phyloP scores from a whole-genome alignment of 202 grass and related monocot species.

The Dendrocalamus latiflorus region DNA sequence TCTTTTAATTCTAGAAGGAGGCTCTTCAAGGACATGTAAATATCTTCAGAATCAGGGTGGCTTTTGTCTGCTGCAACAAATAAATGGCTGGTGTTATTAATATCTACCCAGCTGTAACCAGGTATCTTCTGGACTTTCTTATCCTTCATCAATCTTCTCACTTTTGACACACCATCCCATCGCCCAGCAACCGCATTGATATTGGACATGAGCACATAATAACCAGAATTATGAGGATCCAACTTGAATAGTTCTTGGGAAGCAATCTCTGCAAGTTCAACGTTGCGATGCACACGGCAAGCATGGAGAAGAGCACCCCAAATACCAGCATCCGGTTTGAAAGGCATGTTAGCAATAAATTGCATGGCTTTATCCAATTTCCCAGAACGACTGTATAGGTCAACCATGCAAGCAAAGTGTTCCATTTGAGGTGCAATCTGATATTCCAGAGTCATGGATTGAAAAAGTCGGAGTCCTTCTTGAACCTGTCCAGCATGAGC shows the following conservation, averaged over 20 bases:
- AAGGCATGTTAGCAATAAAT: slow-evolving; percentile 62
- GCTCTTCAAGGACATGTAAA: slow-evolving; percentile 55
- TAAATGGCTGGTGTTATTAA: slow-evolving; percentile 60
- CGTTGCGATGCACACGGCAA: slow-evolving; percentile 57
- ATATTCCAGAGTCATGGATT: slow-evolving; percentile 50
- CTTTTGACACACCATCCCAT: slow-evolving; percentile 71
- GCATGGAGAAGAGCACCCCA: slow-evolving; percentile 83
- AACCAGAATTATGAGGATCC: slow-evolving; percentile 81
- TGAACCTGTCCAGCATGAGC: slow-evolving; percentile 67
- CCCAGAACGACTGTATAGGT: slow-evolving; percentile 71
- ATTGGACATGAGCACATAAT: slow-evolving; percentile 93
- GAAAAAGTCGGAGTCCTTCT: slow-evolving; percentile 61
- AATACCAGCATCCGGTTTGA: slow-evolving; percentile 75
- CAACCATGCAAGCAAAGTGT: slow-evolving; percentile 77
- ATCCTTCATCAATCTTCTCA: slow-evolving; percentile 84
- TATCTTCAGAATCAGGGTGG: slow-evolving; percentile 58
- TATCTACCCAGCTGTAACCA: slow-evolving; percentile 78
- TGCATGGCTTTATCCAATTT: slow-evolving; percentile 61
- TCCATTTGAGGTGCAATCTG: slow-evolving; percentile 62
- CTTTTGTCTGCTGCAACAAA: slow-evolving; percentile 75
- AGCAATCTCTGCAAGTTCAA: slow-evolving; percentile 69
- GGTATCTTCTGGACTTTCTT: too few species aligned
- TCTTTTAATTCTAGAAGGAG: slow-evolving; percentile 68
- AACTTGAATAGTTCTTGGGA: slow-evolving; percentile 58
- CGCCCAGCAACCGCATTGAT: slow-evolving; percentile 73